Percentiles rank a stretch among this genome's conserved stretches.
These are phyloP conservation scores for Sclerotinia trifoliorum DNA, from an alignment of 2,329 filamentous ascomycete genomes.

Conservation along the genomic window DNA sequence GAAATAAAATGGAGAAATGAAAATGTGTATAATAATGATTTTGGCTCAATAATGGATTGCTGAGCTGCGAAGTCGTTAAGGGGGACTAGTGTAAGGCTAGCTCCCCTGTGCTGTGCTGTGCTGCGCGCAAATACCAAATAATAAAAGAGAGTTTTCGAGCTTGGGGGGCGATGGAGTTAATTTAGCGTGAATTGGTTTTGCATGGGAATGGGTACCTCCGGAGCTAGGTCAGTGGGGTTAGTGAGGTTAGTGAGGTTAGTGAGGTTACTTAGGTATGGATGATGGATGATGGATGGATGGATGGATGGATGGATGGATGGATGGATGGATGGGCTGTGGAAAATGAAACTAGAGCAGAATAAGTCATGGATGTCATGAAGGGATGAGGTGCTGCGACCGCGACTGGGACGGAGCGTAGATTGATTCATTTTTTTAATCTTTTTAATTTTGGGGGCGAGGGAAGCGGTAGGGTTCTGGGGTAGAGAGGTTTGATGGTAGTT, in stretches of 20 bases:
- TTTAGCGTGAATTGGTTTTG: neutral
- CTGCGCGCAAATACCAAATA: neutral
- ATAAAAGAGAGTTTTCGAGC: conserved; percentile 9
- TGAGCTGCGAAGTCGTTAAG: neutral
- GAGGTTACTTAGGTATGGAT: too few species aligned
- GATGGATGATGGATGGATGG: too few species aligned
- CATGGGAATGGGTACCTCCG: neutral
- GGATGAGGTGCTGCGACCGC: neutral
- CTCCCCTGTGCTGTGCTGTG: neutral
- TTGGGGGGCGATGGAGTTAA: neutral
- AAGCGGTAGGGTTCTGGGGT: conserved; percentile 14
- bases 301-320: too few species aligned
- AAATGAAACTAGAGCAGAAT: too few species aligned
- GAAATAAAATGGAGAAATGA: neutral
- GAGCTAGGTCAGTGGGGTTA: too few species aligned
- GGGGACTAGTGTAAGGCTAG: conserved; percentile 11
- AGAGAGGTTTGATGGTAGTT: neutral
- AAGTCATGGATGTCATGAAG: too few species aligned
- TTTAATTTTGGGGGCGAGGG: neutral
- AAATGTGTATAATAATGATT: neutral
- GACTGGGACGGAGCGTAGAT: conserved; percentile 9
- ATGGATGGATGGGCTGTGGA: too few species aligned
- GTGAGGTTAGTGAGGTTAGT: too few species aligned
- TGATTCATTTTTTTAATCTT: neutral
- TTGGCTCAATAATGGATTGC: too few species aligned